Percentiles rank a stretch among this genome's conserved stretches.
Evolutionary conservation across 345 rosid genomes (phyloP).

Genomic region (Moricandia arvensis): DNA sequence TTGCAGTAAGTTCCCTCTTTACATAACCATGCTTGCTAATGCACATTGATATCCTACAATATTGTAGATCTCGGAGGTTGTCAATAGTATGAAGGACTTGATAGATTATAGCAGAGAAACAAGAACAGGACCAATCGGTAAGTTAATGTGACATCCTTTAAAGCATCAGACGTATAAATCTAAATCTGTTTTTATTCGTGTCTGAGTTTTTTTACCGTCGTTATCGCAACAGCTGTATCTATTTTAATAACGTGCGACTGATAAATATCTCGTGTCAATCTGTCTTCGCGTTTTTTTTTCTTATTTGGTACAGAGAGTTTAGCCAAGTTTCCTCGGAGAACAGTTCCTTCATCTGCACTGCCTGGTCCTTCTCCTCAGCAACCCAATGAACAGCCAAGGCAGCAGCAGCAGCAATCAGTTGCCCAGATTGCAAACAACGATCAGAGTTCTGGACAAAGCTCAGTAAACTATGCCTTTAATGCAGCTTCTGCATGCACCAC

Average conservation of each 20-base stretch:
- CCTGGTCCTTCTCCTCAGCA: conserved; percentile 57
- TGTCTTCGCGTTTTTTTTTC: neutral
- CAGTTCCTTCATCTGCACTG: conserved; percentile 52
- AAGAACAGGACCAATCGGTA: conserved; percentile 96
- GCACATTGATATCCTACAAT: conserved; percentile 11
- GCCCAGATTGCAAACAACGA: conserved; percentile 51
- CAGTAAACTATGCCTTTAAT: conserved; percentile 54
- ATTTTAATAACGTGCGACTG: neutral
- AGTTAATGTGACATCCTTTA: conserved; percentile 19
- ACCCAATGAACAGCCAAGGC: conserved; percentile 52
- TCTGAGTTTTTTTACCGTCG: neutral
- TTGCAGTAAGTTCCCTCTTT: neutral
- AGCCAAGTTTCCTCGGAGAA: conserved; percentile 87
- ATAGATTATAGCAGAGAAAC: conserved; percentile 96
- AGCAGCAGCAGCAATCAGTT: conserved; percentile 39
- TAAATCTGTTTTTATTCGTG: neutral
- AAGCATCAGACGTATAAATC: neutral
- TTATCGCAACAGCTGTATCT: neutral
- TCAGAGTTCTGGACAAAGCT: conserved; percentile 52
- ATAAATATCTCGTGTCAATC: neutral
- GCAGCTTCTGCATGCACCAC: conserved; percentile 61
- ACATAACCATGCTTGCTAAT: neutral
- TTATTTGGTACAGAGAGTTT: conserved; percentile 70
- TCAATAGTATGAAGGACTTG: conserved; percentile 98
- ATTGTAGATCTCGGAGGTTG: conserved; percentile 74